Base-by-base conservation (phyloP, 371 early-diverging fungal species). In the Mortierella sp. region DNA sequence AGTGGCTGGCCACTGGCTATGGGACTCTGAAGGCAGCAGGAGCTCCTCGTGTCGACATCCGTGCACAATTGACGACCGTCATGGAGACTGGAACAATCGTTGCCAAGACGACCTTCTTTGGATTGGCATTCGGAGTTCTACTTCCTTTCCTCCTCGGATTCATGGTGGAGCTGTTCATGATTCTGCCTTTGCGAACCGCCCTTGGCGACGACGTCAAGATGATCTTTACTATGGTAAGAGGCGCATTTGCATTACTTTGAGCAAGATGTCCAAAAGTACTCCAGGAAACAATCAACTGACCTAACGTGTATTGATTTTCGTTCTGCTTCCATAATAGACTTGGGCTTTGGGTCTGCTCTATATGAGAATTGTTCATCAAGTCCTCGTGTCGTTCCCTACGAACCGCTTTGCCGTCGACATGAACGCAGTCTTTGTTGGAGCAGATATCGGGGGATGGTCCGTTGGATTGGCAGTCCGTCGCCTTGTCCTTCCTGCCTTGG, bases 261-360 rank as follows among this genome's bases (percentile, higher is more conserved):
- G 54, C 29, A 32, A 35, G 35, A 55, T 8, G 46, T 21, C 54
- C 10, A 1, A 44, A 7, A 71, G 35, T 48, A 60, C 35, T 71
- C 43, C 10, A 16, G 2, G 24, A 12, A 46, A 21, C 35, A 12
- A 44, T 8, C 43, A 41, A 41, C 2, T 29, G 27, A 35, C 43
- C 48, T 58, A 21, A 16, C 24, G 5, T 18, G 16, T 56, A 12
- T 10, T 56, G 35, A 32, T 72, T 14, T 24, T 83, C n/a, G 35
- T 65, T 14, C 58, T 55, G 51, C 51, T 8, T 72, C 11, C 24
- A 29, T 12, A 32, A 44, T 75, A 75, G 94, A 90, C 91, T 72
- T 94, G 93, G 94, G 88, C 93, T 21, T 82, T 91, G 77, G 94
- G 94, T 54, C 77, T 93, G 63, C 87, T 92, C 2, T 92, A 91